Conservation (phyloP, 805 yeast genomes). For the Lipomyces orientalis region DNA sequence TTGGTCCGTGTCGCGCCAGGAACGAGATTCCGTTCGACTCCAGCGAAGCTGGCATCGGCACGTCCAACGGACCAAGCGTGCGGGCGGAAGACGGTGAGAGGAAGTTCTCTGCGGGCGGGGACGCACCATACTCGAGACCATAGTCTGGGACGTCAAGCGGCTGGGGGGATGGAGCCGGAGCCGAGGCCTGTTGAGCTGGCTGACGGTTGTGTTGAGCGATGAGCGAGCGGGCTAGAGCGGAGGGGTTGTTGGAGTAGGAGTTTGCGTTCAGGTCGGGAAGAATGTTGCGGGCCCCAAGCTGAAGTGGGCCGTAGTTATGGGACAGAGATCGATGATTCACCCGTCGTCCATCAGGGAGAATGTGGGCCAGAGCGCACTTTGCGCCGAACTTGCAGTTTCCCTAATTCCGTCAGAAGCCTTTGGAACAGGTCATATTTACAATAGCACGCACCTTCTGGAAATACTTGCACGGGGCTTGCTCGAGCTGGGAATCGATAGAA, state of each 20-base stretch:
- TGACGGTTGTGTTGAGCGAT: slow-evolving; percentile 17
- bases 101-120: slow-evolving; percentile 18
- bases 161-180: neutral
- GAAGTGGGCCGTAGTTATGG: slow-evolving; percentile 27
- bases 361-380: slow-evolving; percentile 93
- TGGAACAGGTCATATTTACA: neutral
- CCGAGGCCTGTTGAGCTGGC: slow-evolving; percentile 21
- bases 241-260: slow-evolving; percentile 28
- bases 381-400: slow-evolving; percentile 97
- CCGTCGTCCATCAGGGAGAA: slow-evolving; percentile 85
- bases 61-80: slow-evolving; percentile 35
- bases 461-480: slow-evolving; percentile 79
- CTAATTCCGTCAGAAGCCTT: slow-evolving; percentile 27
- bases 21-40: slow-evolving; percentile 36
- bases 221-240: slow-evolving; percentile 35
- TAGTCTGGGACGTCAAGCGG: slow-evolving; percentile 8
- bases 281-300: slow-evolving; percentile 33
- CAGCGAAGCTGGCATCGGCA: slow-evolving; percentile 35
- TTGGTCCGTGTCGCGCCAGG: slow-evolving; percentile 37
- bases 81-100: slow-evolving; percentile 28
- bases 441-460: slow-evolving; percentile 61
- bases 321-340: slow-evolving; percentile 54
- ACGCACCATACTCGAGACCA: slow-evolving; percentile 2
- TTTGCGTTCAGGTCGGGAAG: slow-evolving; percentile 21
- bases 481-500: slow-evolving; percentile 59